Evolutionary conservation across 306 rosid genomes (phyloP), one percentile per base, ranked within the genome.

Genomic region (Carpinus viminea): DNA sequence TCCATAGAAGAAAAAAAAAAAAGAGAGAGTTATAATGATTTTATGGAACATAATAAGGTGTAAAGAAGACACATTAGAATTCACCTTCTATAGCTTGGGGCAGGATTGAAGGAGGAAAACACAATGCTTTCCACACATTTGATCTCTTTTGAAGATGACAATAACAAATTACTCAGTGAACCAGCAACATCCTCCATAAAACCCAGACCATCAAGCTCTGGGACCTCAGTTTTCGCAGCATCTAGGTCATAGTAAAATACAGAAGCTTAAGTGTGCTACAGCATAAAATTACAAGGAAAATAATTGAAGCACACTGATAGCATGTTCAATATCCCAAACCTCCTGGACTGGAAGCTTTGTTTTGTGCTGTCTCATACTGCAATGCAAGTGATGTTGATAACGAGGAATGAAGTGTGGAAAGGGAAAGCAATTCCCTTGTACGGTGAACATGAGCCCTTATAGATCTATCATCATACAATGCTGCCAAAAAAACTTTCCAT

Each of bases 371-470:
- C 81, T 96, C 99, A 84, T 89, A 91, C 82, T 96, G 93, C 41
- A 96, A 79, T 78, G 98, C 97, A 85, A 96, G 98, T 48, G 98
- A 96, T n/a, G 99, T 93, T 38, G 99, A 96, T 50, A 91, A 77
- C 4, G 99, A 96, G 38, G 98, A 91, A 85, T 96, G 99, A 78
- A 96, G 91, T 50, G 91, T 81, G 59, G 98, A 93, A 74, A 93
- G 98, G 51, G 99, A 90, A 62, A 96, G 96, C 89, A 96, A 83
- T 76, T 96, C 99, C 84, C 96, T 84, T 0, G 99, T 88, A 57
- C 99, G 96, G 76, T 89, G 94, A 73, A 96, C 97, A 88, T 96
- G 99, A 76, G 99, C 97, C 92, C 99, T 90, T 83, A 90, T 88
- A 51, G 99, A 96, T 87, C 99, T 88, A 91, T 96, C 99, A 83